phyloP scores from a whole-genome alignment of 352 stramenopile species.

The Phytophthora citricola region DNA sequence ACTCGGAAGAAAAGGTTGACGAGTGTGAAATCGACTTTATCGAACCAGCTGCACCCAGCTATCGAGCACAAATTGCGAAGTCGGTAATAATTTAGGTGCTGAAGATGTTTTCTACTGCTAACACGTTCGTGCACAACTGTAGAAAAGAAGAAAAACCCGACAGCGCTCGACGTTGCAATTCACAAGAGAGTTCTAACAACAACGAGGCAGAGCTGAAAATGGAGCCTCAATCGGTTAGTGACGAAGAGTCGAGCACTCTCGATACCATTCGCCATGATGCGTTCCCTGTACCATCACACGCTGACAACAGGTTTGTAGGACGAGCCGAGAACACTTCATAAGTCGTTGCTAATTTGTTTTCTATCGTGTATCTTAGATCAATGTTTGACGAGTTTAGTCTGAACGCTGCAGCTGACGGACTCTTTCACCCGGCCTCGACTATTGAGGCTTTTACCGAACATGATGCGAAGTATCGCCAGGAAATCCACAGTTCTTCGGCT shows the following conservation, averaged over 20 bases:
- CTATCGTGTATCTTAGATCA: slow-evolving; percentile 26
- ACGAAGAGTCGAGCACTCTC: slow-evolving; percentile 27
- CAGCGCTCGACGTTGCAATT: slow-evolving; percentile 29
- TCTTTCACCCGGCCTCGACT: slow-evolving; percentile 79
- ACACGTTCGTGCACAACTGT: background rate
- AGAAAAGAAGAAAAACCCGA: slow-evolving; percentile 49
- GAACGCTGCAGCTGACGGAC: slow-evolving; percentile 69
- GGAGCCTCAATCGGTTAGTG: slow-evolving; percentile 23
- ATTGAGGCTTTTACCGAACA: slow-evolving; percentile 84
- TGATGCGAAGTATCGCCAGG: slow-evolving; percentile 65
- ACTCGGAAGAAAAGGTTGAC: slow-evolving; percentile 75
- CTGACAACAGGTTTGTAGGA: slow-evolving; percentile 15
- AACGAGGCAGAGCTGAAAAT: slow-evolving; percentile 21
- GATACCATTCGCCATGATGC: slow-evolving; percentile 25
- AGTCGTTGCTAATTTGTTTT: slow-evolving; percentile 1
- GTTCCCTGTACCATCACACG: slow-evolving; percentile 12
- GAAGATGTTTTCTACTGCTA: slow-evolving; percentile 4
- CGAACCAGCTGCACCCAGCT: slow-evolving; percentile 73
- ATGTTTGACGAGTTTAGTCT: slow-evolving; percentile 68
- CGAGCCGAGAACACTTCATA: background rate
- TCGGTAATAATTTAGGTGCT: slow-evolving; percentile 30
- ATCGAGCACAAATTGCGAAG: slow-evolving; percentile 75
- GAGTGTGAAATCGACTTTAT: slow-evolving; percentile 78
- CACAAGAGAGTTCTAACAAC: slow-evolving; percentile 18
- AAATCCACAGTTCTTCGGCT: slow-evolving; percentile 10